Evolutionary conservation across 2,329 filamentous ascomycete genomes (phyloP), one percentile per base, ranked within the genome.

Genomic region (Xylariaceae sp.): DNA sequence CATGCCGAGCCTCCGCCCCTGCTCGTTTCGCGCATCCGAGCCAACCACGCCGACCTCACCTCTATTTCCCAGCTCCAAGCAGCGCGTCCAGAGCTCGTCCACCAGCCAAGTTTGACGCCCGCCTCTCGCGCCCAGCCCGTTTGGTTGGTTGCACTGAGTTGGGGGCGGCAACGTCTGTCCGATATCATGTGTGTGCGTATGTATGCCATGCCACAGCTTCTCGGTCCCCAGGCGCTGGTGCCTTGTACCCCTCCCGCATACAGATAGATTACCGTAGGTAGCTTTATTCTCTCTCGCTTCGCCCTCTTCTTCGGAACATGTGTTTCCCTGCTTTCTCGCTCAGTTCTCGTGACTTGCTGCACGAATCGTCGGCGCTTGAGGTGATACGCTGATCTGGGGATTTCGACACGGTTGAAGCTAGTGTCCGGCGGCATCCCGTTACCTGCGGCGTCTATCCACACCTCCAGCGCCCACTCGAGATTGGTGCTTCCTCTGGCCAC

Each of bases 361-460:
- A 51, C 52, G 42, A 51, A 48, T 48, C 47, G 47, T 44, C 60
- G 41, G 54, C 53, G 53, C 58, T 51, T 19, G 55, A 51, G 36
- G 45, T 56, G 56, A 60, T 58, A 61, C 53, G 56, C 56, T 57
- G 52, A 61, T 53, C 61, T 58, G 51, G 50, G 50, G 53, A 47
- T 55, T 56, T 42, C 54, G 57, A 61, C 57, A 61, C 60, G 56
- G 60, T 57, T 56, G 22, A 46, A 64, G 54, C 56, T 50, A 54
- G 46, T 66, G 53, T 55, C 58, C 55, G 65, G 69, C 67, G 63
- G 64, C 70, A 71, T 68, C 64, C 62, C 60, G 63, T 67, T 64
- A 64, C 63, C 59, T 65, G 58, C 55, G 69, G 75, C 75, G 75
- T 75, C 71, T 78, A 77, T 73, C 71, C 69, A 62, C 63, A 64